Evolutionary conservation across 2,329 filamentous ascomycete genomes (phyloP).

Genomic region (Lachnellula suecica): DNA sequence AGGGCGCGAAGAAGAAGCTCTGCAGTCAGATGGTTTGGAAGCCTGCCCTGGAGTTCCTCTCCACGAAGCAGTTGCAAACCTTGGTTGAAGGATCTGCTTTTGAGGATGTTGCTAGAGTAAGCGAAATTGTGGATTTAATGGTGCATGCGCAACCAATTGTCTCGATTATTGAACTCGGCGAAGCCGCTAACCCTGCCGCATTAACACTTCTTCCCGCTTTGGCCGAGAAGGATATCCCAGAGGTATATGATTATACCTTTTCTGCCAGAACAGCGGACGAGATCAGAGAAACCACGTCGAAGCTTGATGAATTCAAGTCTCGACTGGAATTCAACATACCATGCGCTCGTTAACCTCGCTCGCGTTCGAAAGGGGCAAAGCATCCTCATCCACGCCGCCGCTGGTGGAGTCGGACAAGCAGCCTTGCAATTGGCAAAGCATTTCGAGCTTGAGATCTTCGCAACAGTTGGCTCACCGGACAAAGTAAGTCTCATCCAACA

Average conservation of each 20-base stretch:
- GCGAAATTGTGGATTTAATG: neutral
- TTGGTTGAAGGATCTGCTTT: neutral
- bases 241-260: neutral
- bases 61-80: neutral
- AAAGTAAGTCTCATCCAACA: constrained; percentile 31
- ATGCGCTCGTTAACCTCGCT: constrained; percentile 14
- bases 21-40: neutral
- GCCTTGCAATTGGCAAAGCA: constrained; percentile 30
- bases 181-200: neutral
- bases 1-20: neutral
- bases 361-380: constrained; percentile 19
- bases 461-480: constrained; percentile 28
- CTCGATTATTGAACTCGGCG: neutral
- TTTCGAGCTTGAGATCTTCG: constrained; percentile 27
- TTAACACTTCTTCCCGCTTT: neutral
- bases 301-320: neutral
- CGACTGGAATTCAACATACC: too few relatives aligned
- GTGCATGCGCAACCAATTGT: neutral
- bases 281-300: neutral
- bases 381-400: constrained; percentile 33
- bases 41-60: neutral
- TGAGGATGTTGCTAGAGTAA: neutral
- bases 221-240: neutral
- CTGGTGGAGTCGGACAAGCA: constrained; percentile 33
- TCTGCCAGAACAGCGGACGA: neutral